These are phyloP conservation scores for Sporothrix sp. DNA, from an alignment of 2,329 filamentous ascomycete genomes.

Conservation along the genomic window DNA sequence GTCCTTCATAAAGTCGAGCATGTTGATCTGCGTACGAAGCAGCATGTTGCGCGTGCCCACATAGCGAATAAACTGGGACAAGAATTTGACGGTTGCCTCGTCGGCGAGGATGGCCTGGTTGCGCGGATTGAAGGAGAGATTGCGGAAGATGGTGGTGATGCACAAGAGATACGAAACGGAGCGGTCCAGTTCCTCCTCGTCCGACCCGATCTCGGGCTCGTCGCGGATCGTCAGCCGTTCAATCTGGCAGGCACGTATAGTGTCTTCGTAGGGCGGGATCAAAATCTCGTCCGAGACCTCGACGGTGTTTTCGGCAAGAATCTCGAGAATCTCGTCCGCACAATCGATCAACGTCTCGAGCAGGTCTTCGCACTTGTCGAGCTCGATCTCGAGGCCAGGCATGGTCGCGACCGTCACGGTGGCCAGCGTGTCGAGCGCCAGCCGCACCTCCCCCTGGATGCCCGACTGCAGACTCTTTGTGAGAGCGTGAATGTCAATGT, in stretches of 20 bases:
- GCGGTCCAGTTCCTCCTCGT: slow-evolving; percentile 72
- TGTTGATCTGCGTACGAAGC: slow-evolving; percentile 71
- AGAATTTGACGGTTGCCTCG: slow-evolving; percentile 67
- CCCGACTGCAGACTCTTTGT: slow-evolving; percentile 85
- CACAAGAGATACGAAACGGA: slow-evolving; percentile 82
- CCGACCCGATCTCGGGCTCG: slow-evolving; percentile 61
- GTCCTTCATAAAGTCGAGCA: slow-evolving; percentile 96
- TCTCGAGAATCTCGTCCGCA: slow-evolving; percentile 77
- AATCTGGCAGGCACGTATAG: slow-evolving; percentile 64
- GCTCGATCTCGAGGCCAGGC: slow-evolving; percentile 53
- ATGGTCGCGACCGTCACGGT: slow-evolving; percentile 54
- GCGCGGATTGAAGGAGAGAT: slow-evolving; percentile 71
- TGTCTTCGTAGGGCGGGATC: slow-evolving; percentile 77
- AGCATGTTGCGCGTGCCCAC: slow-evolving; percentile 84
- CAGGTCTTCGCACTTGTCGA: slow-evolving; percentile 75
- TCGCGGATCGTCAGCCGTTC: slow-evolving; percentile 67
- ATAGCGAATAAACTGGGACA: slow-evolving; percentile 74
- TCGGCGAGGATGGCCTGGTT: slow-evolving; percentile 71
- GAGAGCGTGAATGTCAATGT: slow-evolving; percentile 82
- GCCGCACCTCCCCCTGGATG: slow-evolving; percentile 77
- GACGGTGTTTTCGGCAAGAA: slow-evolving; percentile 72
- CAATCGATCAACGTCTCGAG: slow-evolving; percentile 83
- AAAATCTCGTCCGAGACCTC: slow-evolving; percentile 83
- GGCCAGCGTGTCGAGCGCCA: slow-evolving; percentile 77
- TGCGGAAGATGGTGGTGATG: slow-evolving; percentile 84